Evolutionary conservation across 179 eudicot genomes (phyloP).

Genomic region (Gypsophila paniculata): DNA sequence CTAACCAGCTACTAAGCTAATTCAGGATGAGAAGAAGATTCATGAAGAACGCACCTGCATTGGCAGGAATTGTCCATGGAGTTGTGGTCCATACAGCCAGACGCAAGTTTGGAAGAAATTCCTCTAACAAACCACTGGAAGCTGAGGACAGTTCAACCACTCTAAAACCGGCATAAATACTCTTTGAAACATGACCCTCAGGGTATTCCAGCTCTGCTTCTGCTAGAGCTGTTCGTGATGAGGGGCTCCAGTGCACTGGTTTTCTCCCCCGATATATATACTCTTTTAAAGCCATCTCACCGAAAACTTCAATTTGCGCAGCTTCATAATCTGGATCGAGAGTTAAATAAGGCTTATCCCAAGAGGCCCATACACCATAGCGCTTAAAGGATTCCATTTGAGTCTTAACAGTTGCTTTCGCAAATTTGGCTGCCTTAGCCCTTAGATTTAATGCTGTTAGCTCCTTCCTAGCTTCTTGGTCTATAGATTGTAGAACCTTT

Average conservation of each 20-base stretch:
- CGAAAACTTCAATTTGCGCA: conserved; percentile 96
- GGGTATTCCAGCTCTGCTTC: conserved; percentile 99
- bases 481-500: conserved; percentile 93
- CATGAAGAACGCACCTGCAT: conserved; percentile 58
- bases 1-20: too few species aligned
- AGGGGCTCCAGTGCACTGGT: conserved; percentile 99
- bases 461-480: conserved; percentile 76
- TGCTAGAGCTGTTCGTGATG: conserved; percentile 96
- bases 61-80: conserved; percentile 99
- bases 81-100: conserved; percentile 98
- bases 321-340: conserved; percentile 97
- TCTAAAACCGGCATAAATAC: conserved; percentile 77
- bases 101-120: conserved; percentile 61
- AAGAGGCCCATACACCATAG: conserved; percentile 89
- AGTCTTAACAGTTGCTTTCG: conserved; percentile 80
- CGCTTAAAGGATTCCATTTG: conserved; percentile 97
- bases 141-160: conserved; percentile 47
- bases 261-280: conserved; percentile 90
- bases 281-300: conserved; percentile 83
- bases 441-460: conserved; percentile 88
- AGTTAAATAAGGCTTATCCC: conserved; percentile 90
- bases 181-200: conserved; percentile 91
- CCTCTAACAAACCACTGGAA: conserved; percentile 50
- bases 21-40: not conserved
- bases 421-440: conserved; percentile 91